Conservation (phyloP, 2,329 filamentous ascomycete genomes). For the Sporothrix schenckii region DNA sequence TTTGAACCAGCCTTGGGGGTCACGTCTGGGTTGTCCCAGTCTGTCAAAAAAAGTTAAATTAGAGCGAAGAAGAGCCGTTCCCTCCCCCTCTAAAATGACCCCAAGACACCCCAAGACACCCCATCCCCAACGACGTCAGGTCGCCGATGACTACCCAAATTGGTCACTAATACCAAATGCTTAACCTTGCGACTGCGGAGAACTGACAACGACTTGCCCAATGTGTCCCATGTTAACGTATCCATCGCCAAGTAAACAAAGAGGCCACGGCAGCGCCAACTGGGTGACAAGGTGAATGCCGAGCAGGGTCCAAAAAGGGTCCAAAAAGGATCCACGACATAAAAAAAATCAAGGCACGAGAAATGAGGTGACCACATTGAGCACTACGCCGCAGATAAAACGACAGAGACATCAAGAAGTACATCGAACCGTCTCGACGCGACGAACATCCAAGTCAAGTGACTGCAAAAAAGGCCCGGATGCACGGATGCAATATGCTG, state of each 20-base stretch:
- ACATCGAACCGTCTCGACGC: neutral
- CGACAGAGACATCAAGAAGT: too few species aligned
- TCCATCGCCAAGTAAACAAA: slow-evolving; percentile 25
- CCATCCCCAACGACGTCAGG: neutral
- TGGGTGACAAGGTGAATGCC: neutral
- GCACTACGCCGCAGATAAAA: too few species aligned
- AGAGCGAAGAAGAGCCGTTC: slow-evolving; percentile 35
- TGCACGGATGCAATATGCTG: slow-evolving; percentile 5
- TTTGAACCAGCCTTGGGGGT: neutral
- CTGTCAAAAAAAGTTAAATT: slow-evolving; percentile 31
- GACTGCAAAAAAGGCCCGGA: slow-evolving; percentile 19
- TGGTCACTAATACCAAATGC: neutral
- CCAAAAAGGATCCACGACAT: neutral
- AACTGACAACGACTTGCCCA: neutral
- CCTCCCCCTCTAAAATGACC: too few species aligned
- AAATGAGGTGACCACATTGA: slow-evolving; percentile 20
- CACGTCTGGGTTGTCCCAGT: neutral
- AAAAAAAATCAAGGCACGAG: neutral
- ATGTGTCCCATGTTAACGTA: neutral
- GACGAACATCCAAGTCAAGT: neutral
- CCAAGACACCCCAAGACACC: neutral
- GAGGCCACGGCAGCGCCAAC: neutral
- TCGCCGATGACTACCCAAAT: neutral
- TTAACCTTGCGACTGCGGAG: neutral
- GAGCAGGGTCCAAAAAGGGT: neutral